Base-by-base conservation (phyloP, 495 filamentous ascomycete species). In the Friedmanniomyces simplex region DNA sequence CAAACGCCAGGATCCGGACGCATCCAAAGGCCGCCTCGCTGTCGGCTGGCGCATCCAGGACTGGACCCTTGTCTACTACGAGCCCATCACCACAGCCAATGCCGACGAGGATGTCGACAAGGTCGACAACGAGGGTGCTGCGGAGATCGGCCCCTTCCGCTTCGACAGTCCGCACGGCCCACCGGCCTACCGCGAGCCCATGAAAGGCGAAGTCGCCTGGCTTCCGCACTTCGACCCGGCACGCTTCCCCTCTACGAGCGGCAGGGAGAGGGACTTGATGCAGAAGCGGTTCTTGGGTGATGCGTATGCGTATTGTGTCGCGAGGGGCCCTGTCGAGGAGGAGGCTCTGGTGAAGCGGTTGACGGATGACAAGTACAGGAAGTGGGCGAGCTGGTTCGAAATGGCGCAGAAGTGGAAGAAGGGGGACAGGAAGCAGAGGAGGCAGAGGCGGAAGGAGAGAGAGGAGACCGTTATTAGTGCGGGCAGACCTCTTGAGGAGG, bases 371-470 rank as follows among this genome's bases (percentile, higher is more conserved):
- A 20, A 28, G 51, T 7, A 25, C n/a, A 5, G 8, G 37, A 20
- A 16, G 18, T 48, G 39, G 53, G 16, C 16, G 10, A 20, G 12
- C n/a, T 55, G 53, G 53, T 36, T 55, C 13, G 53, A 55, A 14
- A 14, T 8, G 53, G 53, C 53, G 18, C 24, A 47, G 53, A 48
- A 46, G 53, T 46, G 39, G 34, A 36, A 48, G 39, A 55, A 14
- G 53, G 21, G 7, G 24, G 32, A 6, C 2, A 50, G 7, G 18
- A 28, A 22, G 46, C 30, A 8, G 49, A 37, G 25, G 49, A 37
- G 30, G 25, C n/a, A 37, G 32, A 10, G 32, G 49, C 16, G 30
- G 30, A 52, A 20, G 34, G 6, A n/a, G 49, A 52, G 25, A 16
- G 34, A 37, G 43, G 43, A 47, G 14, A 47, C 21, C 18, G 43